Evolutionary conservation across 2,329 filamentous ascomycete species (phyloP).

Genomic region (Fusarium sp.): DNA sequence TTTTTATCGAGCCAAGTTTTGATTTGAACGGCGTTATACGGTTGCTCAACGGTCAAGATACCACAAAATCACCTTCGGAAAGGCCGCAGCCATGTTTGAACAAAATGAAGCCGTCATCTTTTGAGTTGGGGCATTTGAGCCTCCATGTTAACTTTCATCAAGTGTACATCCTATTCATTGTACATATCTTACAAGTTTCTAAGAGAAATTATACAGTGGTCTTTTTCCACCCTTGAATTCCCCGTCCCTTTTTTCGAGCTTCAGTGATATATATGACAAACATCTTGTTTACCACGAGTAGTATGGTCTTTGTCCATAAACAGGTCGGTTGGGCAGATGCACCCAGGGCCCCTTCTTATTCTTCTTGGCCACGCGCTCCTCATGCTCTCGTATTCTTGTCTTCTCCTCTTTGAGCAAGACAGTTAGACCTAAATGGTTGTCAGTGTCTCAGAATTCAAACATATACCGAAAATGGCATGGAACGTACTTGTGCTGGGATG

Average conservation of each 20-base stretch:
- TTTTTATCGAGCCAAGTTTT: not conserved
- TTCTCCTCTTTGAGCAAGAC: conserved; percentile 93
- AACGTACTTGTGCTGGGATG: conserved; percentile 80
- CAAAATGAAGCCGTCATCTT: not conserved
- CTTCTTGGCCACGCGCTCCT: conserved; percentile 82
- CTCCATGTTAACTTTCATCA: conserved; percentile 26
- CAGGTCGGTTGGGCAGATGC: conserved; percentile 85
- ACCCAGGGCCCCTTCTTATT: conserved; percentile 83
- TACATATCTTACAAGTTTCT: conserved; percentile 52
- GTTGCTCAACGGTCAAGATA: conserved; percentile 15
- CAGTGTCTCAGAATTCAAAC: conserved; percentile 13
- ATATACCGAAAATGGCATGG: not conserved
- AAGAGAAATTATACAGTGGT: conserved; percentile 36
- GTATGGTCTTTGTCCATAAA: conserved; percentile 87
- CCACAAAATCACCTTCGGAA: conserved; percentile 4
- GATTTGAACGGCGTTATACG: conserved; percentile 8
- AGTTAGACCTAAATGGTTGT: conserved; percentile 69
- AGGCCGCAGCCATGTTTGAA: not conserved
- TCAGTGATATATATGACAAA: conserved; percentile 2
- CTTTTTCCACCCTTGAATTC: conserved; percentile 6
- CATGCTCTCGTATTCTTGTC: conserved; percentile 82
- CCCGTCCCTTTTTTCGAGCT: conserved; percentile 9
- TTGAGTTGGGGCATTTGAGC: not conserved
- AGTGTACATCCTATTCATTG: conserved; percentile 48
- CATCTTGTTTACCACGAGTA: conserved; percentile 79